A percentile compares a stretch with the other conserved stretches of the same genome.
Evolutionary conservation across 139 green algal genomes (phyloP).

Genomic region (Marvania coccoides): DNA sequence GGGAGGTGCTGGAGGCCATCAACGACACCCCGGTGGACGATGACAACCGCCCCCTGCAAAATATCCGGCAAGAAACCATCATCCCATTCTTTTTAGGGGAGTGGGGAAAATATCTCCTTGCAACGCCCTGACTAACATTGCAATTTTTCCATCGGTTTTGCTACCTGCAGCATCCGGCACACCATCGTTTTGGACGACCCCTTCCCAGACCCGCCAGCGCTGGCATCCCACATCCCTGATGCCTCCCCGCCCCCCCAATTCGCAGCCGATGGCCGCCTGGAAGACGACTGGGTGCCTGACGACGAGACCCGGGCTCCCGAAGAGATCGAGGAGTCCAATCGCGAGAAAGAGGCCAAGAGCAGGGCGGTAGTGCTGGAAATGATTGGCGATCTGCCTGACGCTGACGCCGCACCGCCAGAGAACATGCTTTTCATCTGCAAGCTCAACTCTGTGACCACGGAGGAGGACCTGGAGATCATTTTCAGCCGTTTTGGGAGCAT

Average conservation of each 20-base stretch:
- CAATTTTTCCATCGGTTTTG: background rate
- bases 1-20: conserved; percentile 84
- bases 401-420: conserved; percentile 83
- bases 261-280: conserved; percentile 69
- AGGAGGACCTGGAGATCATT: conserved; percentile 99
- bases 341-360: conserved; percentile 75
- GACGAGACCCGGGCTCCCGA: conserved; percentile 63
- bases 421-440: conserved; percentile 99
- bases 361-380: conserved; percentile 96
- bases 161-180: conserved; percentile 73
- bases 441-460: conserved; percentile 87
- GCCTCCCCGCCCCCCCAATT: conserved; percentile 61
- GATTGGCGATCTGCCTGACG: conserved; percentile 88
- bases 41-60: conserved; percentile 76
- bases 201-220: conserved; percentile 73
- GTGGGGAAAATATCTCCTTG: too few relatives aligned
- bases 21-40: conserved; percentile 86
- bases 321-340: conserved; percentile 70
- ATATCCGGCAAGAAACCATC: conserved; percentile 65
- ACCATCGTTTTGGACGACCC: conserved; percentile 96
- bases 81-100: background rate
- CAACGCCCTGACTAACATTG: too few relatives aligned
- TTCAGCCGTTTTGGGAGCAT: conserved; percentile 94
- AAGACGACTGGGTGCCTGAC: conserved; percentile 89
- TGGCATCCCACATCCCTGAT: conserved; percentile 79